phyloP scores from a whole-genome alignment of 805 yeast genomes.

The Kazachstania africana region DNA sequence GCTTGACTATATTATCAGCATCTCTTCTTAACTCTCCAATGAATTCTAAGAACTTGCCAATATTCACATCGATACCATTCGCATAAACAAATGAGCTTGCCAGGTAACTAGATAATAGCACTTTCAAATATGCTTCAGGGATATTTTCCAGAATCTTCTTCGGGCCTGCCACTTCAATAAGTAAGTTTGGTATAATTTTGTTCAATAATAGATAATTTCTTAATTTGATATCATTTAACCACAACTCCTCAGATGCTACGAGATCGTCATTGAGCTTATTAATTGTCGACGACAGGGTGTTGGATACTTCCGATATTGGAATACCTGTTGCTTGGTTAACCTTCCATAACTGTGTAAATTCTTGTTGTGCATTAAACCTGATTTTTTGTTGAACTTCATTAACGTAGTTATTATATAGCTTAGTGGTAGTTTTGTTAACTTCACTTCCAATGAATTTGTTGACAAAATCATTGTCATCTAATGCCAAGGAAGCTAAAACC shows the following conservation, averaged over 20 bases:
- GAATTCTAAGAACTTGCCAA: conserved; percentile 62
- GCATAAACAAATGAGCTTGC: conserved; percentile 79
- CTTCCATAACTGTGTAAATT: conserved; percentile 80
- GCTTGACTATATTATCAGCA: too few relatives aligned
- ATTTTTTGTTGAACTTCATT: conserved; percentile 68
- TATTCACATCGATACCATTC: conserved; percentile 67
- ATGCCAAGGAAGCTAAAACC: conserved; percentile 86
- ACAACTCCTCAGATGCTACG: conserved; percentile 66
- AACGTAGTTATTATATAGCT: conserved; percentile 73
- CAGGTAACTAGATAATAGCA: conserved; percentile 76
- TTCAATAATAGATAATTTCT: conserved; percentile 58
- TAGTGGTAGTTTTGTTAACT: conserved; percentile 7
- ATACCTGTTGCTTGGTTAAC: conserved; percentile 53
- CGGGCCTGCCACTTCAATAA: conserved; percentile 54
- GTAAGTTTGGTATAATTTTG: conserved; percentile 67
- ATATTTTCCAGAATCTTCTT: conserved; percentile 61
- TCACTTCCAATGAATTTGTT: conserved; percentile 40
- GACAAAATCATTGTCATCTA: conserved; percentile 75
- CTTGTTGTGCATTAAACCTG: conserved; percentile 66
- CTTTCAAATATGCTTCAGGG: conserved; percentile 78
- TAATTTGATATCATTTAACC: conserved; percentile 69
- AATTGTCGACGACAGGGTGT: conserved; percentile 69
- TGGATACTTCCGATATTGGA: conserved; percentile 61
- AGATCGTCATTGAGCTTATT: conserved; percentile 80
- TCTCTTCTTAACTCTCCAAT: conserved; percentile 45